phyloP scores from a whole-genome alignment of 1,139 yeast species.

The Geotrichum restrictum region DNA sequence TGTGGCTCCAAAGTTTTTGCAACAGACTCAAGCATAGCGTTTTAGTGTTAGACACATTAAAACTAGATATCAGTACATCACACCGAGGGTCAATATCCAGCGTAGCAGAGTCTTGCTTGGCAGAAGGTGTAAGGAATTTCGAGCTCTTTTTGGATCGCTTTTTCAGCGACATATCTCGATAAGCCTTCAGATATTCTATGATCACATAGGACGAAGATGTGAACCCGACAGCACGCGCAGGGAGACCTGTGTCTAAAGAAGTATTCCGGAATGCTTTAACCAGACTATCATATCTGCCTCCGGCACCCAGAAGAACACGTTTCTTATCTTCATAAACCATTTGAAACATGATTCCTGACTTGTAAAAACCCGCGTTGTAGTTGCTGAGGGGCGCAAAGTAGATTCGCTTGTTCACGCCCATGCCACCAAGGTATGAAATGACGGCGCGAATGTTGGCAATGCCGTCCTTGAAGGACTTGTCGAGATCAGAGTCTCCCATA shows the following conservation, averaged over 20 bases:
- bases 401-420: conserved; percentile 55
- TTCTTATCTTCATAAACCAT: conserved; percentile 58
- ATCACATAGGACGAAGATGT: conserved; percentile 65
- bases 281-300: conserved; percentile 83
- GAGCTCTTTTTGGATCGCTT: conserved; percentile 25
- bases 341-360: conserved; percentile 83
- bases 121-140: conserved; percentile 23
- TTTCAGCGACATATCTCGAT: conserved; percentile 26
- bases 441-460: conserved; percentile 58
- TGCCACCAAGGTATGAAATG: conserved; percentile 48
- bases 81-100: conserved; percentile 48
- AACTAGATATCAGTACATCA: conserved; percentile 73
- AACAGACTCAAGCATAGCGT: conserved; percentile 62
- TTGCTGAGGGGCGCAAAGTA: conserved; percentile 71
- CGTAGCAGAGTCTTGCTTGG: conserved; percentile 19
- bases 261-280: conserved; percentile 60
- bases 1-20: conserved; percentile 62
- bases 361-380: conserved; percentile 73
- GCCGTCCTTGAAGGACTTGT: conserved; percentile 59
- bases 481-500: conserved; percentile 70
- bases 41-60: conserved; percentile 46
- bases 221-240: conserved; percentile 74
- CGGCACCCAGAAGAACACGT: conserved; percentile 67
- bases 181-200: conserved; percentile 47
- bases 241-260: conserved; percentile 42